These are phyloP conservation scores for Leishmania aethiopica DNA, from an alignment of 208 protist genomes.

Conservation along the genomic window DNA sequence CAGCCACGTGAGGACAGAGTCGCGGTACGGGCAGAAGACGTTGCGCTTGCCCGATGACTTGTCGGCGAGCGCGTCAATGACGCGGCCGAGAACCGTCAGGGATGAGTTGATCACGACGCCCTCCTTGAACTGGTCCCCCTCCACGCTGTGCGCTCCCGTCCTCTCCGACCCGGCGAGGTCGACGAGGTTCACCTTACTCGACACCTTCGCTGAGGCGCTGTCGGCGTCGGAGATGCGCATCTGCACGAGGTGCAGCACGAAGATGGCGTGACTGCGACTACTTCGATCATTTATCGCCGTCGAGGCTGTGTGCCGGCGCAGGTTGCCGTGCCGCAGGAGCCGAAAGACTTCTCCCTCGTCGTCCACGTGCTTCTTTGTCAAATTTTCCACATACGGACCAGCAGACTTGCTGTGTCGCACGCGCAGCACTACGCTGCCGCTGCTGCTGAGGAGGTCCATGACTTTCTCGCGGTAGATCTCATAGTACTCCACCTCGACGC, in stretches of 20 bases:
- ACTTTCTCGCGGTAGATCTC: slow-evolving; percentile 94
- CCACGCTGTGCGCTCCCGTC: slow-evolving; percentile 58
- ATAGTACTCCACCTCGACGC: slow-evolving; percentile 83
- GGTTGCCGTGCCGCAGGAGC: slow-evolving; percentile 69
- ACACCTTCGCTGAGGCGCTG: slow-evolving; percentile 31
- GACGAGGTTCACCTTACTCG: slow-evolving; percentile 92
- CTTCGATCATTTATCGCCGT: slow-evolving; percentile 93
- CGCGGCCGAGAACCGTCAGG: slow-evolving; percentile 88
- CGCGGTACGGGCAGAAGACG: slow-evolving; percentile 87
- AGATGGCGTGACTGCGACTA: slow-evolving; percentile 91
- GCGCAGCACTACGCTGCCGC: slow-evolving; percentile 51
- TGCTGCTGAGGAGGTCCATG: slow-evolving; percentile 66
- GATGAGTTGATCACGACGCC: slow-evolving; percentile 93
- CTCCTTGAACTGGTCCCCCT: slow-evolving; percentile 74
- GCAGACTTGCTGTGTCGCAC: slow-evolving; percentile 62
- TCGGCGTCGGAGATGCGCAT: slow-evolving; percentile 48
- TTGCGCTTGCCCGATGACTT: slow-evolving; percentile 49
- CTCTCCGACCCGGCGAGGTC: slow-evolving; percentile 95
- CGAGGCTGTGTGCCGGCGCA: slow-evolving; percentile 75
- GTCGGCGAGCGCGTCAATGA: slow-evolving; percentile 81
- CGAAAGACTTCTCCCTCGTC: slow-evolving; percentile 61
- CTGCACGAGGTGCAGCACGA: slow-evolving; percentile 74
- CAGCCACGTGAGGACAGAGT: slow-evolving; percentile 90
- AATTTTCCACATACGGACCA: slow-evolving; percentile 83
- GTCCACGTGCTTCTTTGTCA: slow-evolving; percentile 56